phyloP scores from a whole-genome alignment of 2,329 filamentous ascomycete genomes.

The Aspergillus latus region DNA sequence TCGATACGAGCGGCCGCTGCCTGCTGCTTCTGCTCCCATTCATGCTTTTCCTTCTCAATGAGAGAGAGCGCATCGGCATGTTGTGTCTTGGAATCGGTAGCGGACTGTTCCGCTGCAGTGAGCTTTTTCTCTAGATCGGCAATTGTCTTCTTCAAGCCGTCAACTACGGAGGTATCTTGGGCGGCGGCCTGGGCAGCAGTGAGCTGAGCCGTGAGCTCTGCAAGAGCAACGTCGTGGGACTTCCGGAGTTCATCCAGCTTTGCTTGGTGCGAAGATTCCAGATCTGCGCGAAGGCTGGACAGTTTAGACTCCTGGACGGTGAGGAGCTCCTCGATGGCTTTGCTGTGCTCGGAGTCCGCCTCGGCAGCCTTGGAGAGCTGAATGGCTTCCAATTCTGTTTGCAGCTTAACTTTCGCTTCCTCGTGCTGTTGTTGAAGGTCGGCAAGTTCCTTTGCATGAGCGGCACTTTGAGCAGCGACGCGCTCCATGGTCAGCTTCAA shows the following conservation, averaged over 20 bases:
- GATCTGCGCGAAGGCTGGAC: constrained; percentile 35
- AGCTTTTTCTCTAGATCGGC: constrained; percentile 63
- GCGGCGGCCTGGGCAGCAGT: constrained; percentile 36
- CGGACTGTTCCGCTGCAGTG: constrained; percentile 52
- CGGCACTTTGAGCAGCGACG: constrained; percentile 30
- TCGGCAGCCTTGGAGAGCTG: constrained; percentile 37
- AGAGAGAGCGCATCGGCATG: constrained; percentile 50
- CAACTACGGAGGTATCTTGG: constrained; percentile 39
- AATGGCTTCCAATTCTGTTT: constrained; percentile 39
- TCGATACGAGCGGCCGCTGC: constrained; percentile 60
- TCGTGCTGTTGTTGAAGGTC: constrained; percentile 38
- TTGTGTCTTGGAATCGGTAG: constrained; percentile 43
- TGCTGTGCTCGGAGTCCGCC: constrained; percentile 39
- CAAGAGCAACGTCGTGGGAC: constrained; percentile 36
- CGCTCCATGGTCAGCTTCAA: constrained; percentile 23
- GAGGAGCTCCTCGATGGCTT: constrained; percentile 43
- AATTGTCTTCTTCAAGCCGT: constrained; percentile 43
- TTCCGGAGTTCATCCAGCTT: constrained; percentile 39
- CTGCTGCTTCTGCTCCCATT: constrained; percentile 45
- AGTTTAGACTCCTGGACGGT: constrained; percentile 42
- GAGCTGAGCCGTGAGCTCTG: constrained; percentile 36
- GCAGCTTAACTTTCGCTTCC: constrained; percentile 33
- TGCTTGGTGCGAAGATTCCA: constrained; percentile 36
- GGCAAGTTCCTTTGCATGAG: constrained; percentile 32
- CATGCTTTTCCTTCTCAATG: constrained; percentile 42